phyloP scores from a whole-genome alignment of 352 stramenopile species.

The Pythium vanterpoolii region DNA sequence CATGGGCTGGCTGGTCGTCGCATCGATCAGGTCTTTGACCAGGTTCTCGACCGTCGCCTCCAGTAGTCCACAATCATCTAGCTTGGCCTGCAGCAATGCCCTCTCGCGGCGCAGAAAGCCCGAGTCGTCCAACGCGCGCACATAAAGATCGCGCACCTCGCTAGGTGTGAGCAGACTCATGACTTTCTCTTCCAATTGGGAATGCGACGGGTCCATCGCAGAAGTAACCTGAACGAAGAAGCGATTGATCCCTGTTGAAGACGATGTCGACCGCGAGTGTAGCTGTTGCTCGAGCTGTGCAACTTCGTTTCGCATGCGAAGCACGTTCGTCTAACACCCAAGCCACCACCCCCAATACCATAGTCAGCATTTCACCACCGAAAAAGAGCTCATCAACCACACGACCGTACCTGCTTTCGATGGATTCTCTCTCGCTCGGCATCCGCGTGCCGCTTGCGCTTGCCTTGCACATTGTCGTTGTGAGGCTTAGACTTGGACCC shows the following conservation, averaged over 20 bases:
- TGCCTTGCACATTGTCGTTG: slow-evolving; percentile 9
- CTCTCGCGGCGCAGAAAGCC: slow-evolving; percentile 25
- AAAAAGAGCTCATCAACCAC: neutral
- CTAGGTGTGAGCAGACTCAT: neutral
- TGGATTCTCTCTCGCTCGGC: slow-evolving; percentile 28
- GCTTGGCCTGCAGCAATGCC: slow-evolving; percentile 19
- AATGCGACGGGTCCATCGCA: neutral
- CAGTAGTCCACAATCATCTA: slow-evolving; percentile 25
- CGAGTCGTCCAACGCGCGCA: slow-evolving; percentile 19
- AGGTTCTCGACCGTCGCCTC: slow-evolving; percentile 24
- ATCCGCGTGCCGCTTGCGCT: slow-evolving; percentile 28
- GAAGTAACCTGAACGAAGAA: neutral
- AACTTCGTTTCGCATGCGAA: slow-evolving; percentile 26
- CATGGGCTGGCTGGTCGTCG: slow-evolving; percentile 13
- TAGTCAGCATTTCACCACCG: neutral
- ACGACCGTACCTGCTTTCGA: slow-evolving; percentile 23
- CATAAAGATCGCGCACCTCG: slow-evolving; percentile 22
- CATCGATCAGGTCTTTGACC: slow-evolving; percentile 25
- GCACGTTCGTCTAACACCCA: slow-evolving; percentile 10
- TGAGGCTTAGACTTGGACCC: slow-evolving; percentile 6
- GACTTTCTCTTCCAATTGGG: slow-evolving; percentile 2
- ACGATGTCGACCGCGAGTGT: slow-evolving; percentile 3
- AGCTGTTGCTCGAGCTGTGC: slow-evolving; percentile 23
- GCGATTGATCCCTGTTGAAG: neutral
- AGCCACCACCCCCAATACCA: neutral